phyloP scores from a whole-genome alignment of 1,284 basidiomycete genomes.

The Cryptococcus sp. region DNA sequence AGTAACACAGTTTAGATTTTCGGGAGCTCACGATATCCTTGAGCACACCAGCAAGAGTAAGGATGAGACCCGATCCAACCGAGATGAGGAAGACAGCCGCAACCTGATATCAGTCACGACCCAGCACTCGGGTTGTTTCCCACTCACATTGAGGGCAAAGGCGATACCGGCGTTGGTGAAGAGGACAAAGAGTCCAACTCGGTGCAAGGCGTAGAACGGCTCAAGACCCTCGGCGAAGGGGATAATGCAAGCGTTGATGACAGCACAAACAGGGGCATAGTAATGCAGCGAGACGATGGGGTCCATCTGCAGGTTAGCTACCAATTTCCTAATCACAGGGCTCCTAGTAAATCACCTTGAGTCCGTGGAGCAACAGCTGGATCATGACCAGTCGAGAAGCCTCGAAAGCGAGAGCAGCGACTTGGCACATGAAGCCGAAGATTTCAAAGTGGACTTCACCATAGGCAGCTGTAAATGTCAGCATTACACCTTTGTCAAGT shows the following conservation, averaged over 20 bases:
- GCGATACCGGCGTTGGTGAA: constrained; percentile 81
- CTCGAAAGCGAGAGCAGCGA: constrained; percentile 62
- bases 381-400: constrained; percentile 83
- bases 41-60: constrained; percentile 92
- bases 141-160: constrained; percentile 70
- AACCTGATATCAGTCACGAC: no score
- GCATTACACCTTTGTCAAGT: constrained; percentile 8
- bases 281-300: constrained; percentile 93
- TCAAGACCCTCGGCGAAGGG: constrained; percentile 85
- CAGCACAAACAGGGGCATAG: constrained; percentile 91
- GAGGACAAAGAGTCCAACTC: constrained; percentile 70
- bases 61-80: constrained; percentile 76
- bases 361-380: constrained; percentile 85
- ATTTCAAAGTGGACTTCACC: constrained; percentile 83
- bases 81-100: constrained; percentile 93
- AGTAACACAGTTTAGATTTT: neutral
- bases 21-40: constrained; percentile 56
- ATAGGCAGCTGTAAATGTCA: constrained; percentile 47
- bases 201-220: constrained; percentile 70
- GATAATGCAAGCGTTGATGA: constrained; percentile 75
- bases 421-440: constrained; percentile 78
- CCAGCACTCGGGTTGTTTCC: constrained; percentile 61
- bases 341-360: constrained; percentile 55
- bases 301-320: constrained; percentile 59
- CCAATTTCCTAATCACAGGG: neutral